A percentile compares a stretch with the other conserved stretches of the same genome.
phyloP scores from a whole-genome alignment of 1,139 yeast species.

The Hemisphaericaspora xylofermentans region DNA sequence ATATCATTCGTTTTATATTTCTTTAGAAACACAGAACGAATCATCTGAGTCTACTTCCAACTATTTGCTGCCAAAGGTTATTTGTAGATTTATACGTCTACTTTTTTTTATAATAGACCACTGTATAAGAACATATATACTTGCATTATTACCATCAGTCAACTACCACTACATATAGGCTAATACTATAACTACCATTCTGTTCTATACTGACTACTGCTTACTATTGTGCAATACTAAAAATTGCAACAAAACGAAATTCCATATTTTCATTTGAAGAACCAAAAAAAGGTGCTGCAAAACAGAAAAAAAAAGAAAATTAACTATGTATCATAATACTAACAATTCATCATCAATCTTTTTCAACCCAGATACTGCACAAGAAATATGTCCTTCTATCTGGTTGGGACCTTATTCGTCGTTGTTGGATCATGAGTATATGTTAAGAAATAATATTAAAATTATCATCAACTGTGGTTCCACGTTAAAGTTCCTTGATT shows the following conservation, averaged over 20 bases:
- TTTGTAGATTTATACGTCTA: too few species aligned
- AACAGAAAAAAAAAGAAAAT: neutral
- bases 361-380: conserved; percentile 16
- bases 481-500: conserved; percentile 30
- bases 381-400: conserved; percentile 31
- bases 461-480: conserved; percentile 43
- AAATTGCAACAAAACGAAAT: neutral
- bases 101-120: too few species aligned
- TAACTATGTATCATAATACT: neutral
- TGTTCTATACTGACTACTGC: too few species aligned
- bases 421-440: conserved; percentile 17
- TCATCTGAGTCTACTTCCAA: too few species aligned
- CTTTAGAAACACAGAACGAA: too few species aligned
- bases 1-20: too few species aligned
- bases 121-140: too few species aligned
- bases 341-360: conserved; percentile 8
- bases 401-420: conserved; percentile 30
- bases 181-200: too few species aligned
- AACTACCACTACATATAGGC: too few species aligned
- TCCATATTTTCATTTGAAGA: neutral
- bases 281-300: neutral
- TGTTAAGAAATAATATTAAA: conserved; percentile 32
- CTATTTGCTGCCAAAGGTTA: too few species aligned
- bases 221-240: too few species aligned
- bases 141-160: too few species aligned